Conservation (phyloP, 768 basidiomycete genomes). For the Brasilioporus rufonigricans region DNA sequence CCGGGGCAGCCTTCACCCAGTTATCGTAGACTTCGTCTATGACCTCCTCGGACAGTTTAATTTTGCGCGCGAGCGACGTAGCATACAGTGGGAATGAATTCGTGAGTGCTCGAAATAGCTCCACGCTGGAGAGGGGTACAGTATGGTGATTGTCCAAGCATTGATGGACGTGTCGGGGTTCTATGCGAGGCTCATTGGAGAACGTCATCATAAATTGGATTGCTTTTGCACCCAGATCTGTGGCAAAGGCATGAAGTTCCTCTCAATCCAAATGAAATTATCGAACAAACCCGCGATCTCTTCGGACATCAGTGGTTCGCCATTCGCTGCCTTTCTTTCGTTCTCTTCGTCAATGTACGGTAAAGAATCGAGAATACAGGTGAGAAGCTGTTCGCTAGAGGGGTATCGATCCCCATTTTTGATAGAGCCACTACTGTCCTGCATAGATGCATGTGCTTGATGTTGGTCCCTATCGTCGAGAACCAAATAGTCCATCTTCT, state of each 20-base stretch:
- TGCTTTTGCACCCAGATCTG: conserved; percentile 70
- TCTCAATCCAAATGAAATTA: not conserved
- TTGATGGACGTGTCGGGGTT: conserved; percentile 5
- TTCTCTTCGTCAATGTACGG: conserved; percentile 28
- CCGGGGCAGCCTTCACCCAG: conserved; percentile 47
- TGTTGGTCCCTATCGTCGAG: conserved; percentile 73
- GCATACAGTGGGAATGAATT: conserved; percentile 92
- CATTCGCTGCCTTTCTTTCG: conserved; percentile 36
- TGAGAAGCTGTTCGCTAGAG: conserved; percentile 21
- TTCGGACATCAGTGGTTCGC: conserved; percentile 45
- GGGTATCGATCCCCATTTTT: conserved; percentile 6
- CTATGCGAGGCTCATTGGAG: conserved; percentile 45
- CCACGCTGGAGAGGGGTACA: conserved; percentile 13
- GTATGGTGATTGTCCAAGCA: conserved; percentile 19
- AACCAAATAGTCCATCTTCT: conserved; percentile 96
- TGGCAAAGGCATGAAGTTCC: not conserved
- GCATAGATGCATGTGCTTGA: not conserved
- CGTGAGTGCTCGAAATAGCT: conserved; percentile 58
- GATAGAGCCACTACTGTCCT: not conserved
- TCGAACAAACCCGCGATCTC: conserved; percentile 52
- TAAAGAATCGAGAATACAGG: conserved; percentile 31
- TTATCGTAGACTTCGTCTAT: conserved; percentile 57
- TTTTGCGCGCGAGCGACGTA: conserved; percentile 66
- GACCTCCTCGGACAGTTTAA: conserved; percentile 50
- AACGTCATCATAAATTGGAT: conserved; percentile 73